Conservation (phyloP, 768 basidiomycete genomes). For the Trametes coccinea region DNA sequence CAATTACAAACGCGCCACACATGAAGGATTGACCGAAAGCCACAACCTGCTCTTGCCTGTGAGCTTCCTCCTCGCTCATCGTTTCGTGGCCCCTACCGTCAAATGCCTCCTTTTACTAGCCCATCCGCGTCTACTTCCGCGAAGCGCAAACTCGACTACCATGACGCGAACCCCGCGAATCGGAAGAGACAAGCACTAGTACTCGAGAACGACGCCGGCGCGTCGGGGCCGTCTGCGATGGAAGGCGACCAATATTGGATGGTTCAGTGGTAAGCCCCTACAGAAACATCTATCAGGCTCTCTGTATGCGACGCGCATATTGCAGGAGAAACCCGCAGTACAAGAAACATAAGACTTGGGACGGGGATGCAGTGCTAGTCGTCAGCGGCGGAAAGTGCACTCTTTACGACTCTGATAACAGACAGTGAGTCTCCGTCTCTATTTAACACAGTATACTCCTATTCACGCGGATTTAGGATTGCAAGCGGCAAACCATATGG, state of each 20-base stretch:
- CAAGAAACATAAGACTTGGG: slow-evolving; percentile 91
- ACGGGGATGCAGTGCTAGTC: slow-evolving; percentile 74
- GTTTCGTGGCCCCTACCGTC: neutral
- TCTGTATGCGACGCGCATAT: no score
- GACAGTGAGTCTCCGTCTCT: slow-evolving; percentile 41
- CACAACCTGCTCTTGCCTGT: neutral
- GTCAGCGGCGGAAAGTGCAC: slow-evolving; percentile 44
- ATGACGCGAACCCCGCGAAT: slow-evolving; percentile 17
- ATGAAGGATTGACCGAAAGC: neutral
- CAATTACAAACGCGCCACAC: slow-evolving; percentile 3
- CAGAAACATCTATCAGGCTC: neutral
- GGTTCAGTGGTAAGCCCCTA: slow-evolving; percentile 64
- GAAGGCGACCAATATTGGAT: slow-evolving; percentile 58
- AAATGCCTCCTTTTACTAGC: slow-evolving; percentile 24
- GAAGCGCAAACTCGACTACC: slow-evolving; percentile 28
- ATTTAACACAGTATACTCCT: neutral
- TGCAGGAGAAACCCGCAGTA: slow-evolving; percentile 65
- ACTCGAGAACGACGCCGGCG: slow-evolving; percentile 14
- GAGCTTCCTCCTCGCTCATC: neutral
- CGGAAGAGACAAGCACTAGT: slow-evolving; percentile 30
- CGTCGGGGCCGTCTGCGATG: slow-evolving; percentile 5
- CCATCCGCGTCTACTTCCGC: neutral
- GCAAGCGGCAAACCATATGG: slow-evolving; percentile 49
- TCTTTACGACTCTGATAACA: slow-evolving; percentile 64
- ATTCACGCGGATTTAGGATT: slow-evolving; percentile 41